A percentile compares a stretch with the other conserved stretches of the same genome.
Conservation (phyloP, 2,329 filamentous ascomycete species). For the Nothomitra cinnamomea region DNA sequence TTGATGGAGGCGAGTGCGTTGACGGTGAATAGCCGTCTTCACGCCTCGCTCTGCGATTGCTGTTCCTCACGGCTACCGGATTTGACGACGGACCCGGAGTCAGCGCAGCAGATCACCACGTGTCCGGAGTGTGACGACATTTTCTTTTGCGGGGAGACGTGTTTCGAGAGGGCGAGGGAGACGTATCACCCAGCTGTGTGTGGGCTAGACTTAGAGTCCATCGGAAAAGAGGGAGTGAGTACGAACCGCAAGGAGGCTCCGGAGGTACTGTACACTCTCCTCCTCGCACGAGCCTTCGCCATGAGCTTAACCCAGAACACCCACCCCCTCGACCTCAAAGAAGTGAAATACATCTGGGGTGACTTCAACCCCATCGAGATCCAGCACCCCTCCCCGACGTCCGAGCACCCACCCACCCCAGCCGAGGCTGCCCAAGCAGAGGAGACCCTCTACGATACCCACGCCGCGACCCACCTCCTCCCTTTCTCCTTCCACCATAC, state of each 20-base stretch:
- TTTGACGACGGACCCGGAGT: not conserved
- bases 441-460: slow-evolving; percentile 16
- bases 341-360: slow-evolving; percentile 53
- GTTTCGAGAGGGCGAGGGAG: slow-evolving; percentile 38
- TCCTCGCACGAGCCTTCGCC: slow-evolving; percentile 45
- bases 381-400: slow-evolving; percentile 7
- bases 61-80: slow-evolving; percentile 57
- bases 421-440: not conserved
- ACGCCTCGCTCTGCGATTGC: slow-evolving; percentile 77
- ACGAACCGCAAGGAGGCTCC: slow-evolving; percentile 29
- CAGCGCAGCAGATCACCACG: slow-evolving; percentile 19
- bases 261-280: slow-evolving; percentile 43
- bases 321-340: slow-evolving; percentile 45
- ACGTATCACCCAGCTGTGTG: slow-evolving; percentile 49
- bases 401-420: not conserved
- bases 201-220: slow-evolving; percentile 44
- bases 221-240: slow-evolving; percentile 35
- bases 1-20: slow-evolving; percentile 72
- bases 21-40: slow-evolving; percentile 75
- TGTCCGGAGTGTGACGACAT: slow-evolving; percentile 48
- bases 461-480: slow-evolving; percentile 43
- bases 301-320: slow-evolving; percentile 42
- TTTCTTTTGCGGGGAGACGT: slow-evolving; percentile 46
- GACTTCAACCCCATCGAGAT: slow-evolving; percentile 37
- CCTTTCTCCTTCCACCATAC: slow-evolving; percentile 67